Evolutionary conservation across 2,329 filamentous ascomycete species (phyloP).

Genomic region (Fusarium nelsonii): DNA sequence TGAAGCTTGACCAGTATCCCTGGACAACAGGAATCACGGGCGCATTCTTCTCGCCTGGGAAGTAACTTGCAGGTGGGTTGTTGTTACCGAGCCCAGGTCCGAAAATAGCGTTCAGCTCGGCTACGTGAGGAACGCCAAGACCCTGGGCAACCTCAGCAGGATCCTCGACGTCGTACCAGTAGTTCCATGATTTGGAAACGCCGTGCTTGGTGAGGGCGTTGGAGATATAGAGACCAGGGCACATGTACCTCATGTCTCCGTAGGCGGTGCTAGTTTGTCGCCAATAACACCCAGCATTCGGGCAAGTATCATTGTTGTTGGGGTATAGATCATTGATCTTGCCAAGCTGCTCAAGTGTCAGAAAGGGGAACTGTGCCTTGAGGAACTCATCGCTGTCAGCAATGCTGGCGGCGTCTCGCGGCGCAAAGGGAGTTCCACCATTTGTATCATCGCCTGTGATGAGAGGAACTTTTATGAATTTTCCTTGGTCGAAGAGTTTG

Average conservation of each 20-base stretch:
- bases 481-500: constrained; percentile 59
- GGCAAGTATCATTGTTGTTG: constrained; percentile 52
- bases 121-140: constrained; percentile 74
- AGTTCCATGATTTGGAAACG: constrained; percentile 69
- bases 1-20: constrained; percentile 81
- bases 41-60: constrained; percentile 63
- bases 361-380: constrained; percentile 52
- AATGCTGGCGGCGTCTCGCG: constrained; percentile 49
- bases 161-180: constrained; percentile 77
- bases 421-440: constrained; percentile 55
- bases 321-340: constrained; percentile 54
- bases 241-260: constrained; percentile 54
- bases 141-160: constrained; percentile 64
- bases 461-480: constrained; percentile 66
- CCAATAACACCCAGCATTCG: constrained; percentile 53
- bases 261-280: constrained; percentile 54
- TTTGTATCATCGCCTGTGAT: constrained; percentile 60
- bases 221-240: constrained; percentile 51
- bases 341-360: constrained; percentile 50
- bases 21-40: constrained; percentile 71
- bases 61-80: constrained; percentile 66
- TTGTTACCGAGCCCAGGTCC: constrained; percentile 66
- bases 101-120: constrained; percentile 76
- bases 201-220: constrained; percentile 49
- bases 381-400: constrained; percentile 52